Evolutionary conservation across 176 grass and related monocot species (phyloP).

Genomic region (Musa itinerans): DNA sequence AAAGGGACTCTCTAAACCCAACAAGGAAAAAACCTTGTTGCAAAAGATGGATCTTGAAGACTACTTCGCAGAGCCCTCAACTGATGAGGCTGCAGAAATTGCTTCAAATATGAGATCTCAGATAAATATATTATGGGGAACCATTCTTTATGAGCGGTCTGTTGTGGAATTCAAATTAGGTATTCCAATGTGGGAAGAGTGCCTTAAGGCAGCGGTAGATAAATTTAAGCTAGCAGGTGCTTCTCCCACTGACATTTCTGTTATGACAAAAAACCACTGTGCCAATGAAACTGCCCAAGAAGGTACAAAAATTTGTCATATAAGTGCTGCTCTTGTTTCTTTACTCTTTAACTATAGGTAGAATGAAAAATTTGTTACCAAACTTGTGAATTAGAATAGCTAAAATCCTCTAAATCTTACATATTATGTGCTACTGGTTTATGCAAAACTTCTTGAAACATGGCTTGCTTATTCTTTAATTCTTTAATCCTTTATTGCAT

Average conservation of each 20-base stretch:
- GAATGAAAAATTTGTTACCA: background rate
- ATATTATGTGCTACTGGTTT: background rate
- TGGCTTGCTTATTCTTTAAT: background rate
- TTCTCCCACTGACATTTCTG: constrained; percentile 57
- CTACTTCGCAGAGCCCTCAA: constrained; percentile 28
- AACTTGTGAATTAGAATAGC: too few species aligned
- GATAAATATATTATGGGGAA: constrained; percentile 86
- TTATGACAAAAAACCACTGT: constrained; percentile 94
- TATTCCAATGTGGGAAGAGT: constrained; percentile 72
- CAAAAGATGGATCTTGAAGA: constrained; percentile 49
- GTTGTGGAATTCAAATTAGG: constrained; percentile 79
- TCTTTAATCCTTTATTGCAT: background rate
- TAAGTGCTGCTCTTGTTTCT: background rate
- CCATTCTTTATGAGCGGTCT: constrained; percentile 90
- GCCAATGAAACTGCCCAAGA: constrained; percentile 70
- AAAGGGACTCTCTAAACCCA: constrained; percentile 53
- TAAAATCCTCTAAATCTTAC: background rate
- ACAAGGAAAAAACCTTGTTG: constrained; percentile 41
- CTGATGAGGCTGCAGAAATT: constrained; percentile 55
- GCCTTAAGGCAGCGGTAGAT: constrained; percentile 65
- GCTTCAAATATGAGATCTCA: constrained; percentile 67
- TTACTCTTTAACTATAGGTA: background rate
- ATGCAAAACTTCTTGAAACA: background rate
- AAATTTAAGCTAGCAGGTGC: constrained; percentile 73
- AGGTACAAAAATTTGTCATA: constrained; percentile 36